Evolutionary conservation across 352 stramenopile genomes (phyloP).

Genomic region (Phytophthora multivora): DNA sequence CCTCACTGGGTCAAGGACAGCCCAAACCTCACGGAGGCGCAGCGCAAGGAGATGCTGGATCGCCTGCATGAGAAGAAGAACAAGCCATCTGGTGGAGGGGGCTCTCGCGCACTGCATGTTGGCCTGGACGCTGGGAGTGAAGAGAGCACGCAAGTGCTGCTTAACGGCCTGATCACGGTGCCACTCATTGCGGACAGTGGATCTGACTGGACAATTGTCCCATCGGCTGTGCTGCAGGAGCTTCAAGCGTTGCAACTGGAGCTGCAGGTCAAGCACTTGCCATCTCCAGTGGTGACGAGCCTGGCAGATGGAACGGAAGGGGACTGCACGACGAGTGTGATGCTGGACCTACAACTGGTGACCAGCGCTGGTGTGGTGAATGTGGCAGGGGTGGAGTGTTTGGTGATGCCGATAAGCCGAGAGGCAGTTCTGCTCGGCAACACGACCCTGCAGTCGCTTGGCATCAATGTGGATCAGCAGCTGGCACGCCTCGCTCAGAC

Average conservation of each 20-base stretch:
- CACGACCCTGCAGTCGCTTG: not conserved
- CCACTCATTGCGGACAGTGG: not conserved
- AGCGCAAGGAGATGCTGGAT: conserved; percentile 9
- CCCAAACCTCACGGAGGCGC: conserved; percentile 9
- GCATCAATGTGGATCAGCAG: conserved; percentile 10
- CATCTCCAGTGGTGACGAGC: not conserved
- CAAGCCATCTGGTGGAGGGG: not conserved
- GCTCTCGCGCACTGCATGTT: not conserved
- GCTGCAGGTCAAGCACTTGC: not conserved
- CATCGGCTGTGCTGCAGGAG: not conserved
- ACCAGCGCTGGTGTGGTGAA: conserved; percentile 3
- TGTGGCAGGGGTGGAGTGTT: not conserved
- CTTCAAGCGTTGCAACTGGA: not conserved
- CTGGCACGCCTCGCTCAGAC: not conserved
- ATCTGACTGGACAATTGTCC: conserved; percentile 3
- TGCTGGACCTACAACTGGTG: not conserved
- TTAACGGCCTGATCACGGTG: not conserved
- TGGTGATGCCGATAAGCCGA: not conserved
- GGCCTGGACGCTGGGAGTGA: not conserved
- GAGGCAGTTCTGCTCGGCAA: conserved; percentile 9
- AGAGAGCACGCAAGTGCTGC: not conserved
- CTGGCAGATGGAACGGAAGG: conserved; percentile 1
- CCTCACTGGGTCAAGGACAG: conserved; percentile 24
- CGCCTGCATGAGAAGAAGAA: not conserved
- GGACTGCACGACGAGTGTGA: not conserved